phyloP scores from a whole-genome alignment of 805 yeast genomes.

The Kuraishia piskuri region DNA sequence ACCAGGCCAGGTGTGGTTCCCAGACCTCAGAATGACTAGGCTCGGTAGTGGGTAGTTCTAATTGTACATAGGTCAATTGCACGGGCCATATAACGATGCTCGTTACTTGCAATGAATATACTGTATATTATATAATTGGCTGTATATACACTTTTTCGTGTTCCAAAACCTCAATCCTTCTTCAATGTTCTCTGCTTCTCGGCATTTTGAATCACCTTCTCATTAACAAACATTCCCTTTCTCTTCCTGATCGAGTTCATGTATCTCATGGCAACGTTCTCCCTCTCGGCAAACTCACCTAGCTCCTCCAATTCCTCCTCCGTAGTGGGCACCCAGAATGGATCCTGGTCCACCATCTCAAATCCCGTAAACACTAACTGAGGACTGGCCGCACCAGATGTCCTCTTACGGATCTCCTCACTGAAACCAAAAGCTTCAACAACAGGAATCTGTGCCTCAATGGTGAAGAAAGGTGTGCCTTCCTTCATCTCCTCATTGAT shows the following conservation, averaged over 20 bases:
- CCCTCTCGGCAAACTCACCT: constrained; percentile 90
- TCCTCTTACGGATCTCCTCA: constrained; percentile 85
- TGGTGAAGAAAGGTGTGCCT: constrained; percentile 93
- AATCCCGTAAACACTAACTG: constrained; percentile 88
- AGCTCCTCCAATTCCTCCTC: constrained; percentile 91
- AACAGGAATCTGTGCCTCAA: constrained; percentile 82
- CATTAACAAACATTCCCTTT: constrained; percentile 86
- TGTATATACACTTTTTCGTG: no score
- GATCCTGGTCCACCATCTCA: constrained; percentile 82
- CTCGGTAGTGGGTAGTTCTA: background rate
- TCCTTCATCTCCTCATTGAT: constrained; percentile 93
- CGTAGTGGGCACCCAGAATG: constrained; percentile 98
- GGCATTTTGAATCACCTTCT: constrained; percentile 83
- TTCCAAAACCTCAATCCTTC: constrained; percentile 38
- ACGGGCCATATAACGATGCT: background rate
- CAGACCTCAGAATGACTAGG: background rate
- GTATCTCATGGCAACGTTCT: constrained; percentile 80
- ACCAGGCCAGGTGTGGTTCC: constrained; percentile 10
- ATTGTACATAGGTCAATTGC: background rate
- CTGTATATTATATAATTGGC: constrained; percentile 3
- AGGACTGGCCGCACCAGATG: constrained; percentile 97
- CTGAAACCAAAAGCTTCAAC: constrained; percentile 95
- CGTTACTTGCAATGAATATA: background rate
- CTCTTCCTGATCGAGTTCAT: constrained; percentile 76
- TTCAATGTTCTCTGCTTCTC: constrained; percentile 90